Evolutionary conservation across 2,329 filamentous ascomycete genomes (phyloP), one percentile per base, ranked within the genome.

Genomic region (Cladorrhinum sp.): DNA sequence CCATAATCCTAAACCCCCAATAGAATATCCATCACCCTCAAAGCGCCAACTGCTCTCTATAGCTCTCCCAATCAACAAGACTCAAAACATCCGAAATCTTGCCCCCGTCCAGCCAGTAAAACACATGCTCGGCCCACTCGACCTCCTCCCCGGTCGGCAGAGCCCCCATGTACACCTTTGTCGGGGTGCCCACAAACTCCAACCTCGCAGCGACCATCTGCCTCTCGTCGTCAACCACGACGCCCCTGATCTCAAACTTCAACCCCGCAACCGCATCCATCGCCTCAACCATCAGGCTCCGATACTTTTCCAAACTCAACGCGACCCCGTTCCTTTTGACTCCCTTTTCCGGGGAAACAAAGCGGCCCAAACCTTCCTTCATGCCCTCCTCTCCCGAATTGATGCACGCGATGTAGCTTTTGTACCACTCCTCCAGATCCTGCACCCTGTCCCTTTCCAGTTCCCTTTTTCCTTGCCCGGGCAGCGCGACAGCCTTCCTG

Each of bases 41-140:
- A 23, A 48, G 54, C n/a, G 33, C 54, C 26, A 57, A 18, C 2
- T 23, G 33, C 39, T 57, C 54, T 26, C 62, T 62, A 58, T 66
- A 68, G 12, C 58, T 57, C n/a, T 64, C 64, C 65, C 65, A 66
- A 39, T 67, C 65, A 10, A 68, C 63, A 30, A 66, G 60, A 2
- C 62, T 62, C 26, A 65, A 30, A 5, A 68, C 65, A 46, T 65
- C 59, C 1, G 58, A 55, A 4, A 68, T 68, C 61, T 60, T 66
- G 2, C 66, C 64, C n/a, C 59, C 39, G 10, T 67, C 65, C 16
- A 68, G 58, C 66, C 65, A 67, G 36, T 68, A 68, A n/a, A 68
- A 65, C 8, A 62, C 66, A 53, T 66, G 65, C 39, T 68, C 65
- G 2, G 64, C 55, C 50, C 67, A 68, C 4, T 52, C 42, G 2